Base-by-base conservation (phyloP, 805 yeast genomes). In the Wickerhamiella azyma region DNA sequence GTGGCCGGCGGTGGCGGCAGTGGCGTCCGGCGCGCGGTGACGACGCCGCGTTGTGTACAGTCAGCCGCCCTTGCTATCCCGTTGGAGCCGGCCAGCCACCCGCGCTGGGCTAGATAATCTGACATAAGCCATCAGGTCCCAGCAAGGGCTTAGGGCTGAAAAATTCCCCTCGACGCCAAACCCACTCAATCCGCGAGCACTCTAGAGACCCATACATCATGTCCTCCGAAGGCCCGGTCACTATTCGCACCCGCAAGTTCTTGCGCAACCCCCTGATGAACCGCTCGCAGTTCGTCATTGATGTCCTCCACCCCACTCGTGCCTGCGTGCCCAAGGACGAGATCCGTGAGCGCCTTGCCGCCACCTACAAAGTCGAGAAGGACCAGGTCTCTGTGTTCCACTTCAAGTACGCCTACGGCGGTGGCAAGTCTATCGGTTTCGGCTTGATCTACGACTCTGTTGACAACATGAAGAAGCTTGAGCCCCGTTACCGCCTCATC, bases 321-420 rank as follows among this genome's bases (percentile, higher is more conserved):
- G 88, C 98, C 65, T 92, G 89, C 77, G 96, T 92, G 68, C 80
- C 98, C 69, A 92, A 92, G 85, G 96, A 86, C 71, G 98, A 92
- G 75, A 81, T 92, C 73, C 85, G 97, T 71, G 97, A 83, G 72
- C 82, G 77, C 71, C 76, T 85, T 65, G 84, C 94, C 67, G 77
- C 78, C 62, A 72, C 77, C 64, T 85, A 85, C 92, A 83, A 83
- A 77, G 74, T 86, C 66, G 94, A 83, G 66, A 83, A 83, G 77
- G 94, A 84, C 63, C 81, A 89, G 65, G 88, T 85, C 57, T 88
- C 97, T 58, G 98, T 89, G 62, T 92, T 92, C 68, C 97, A 97
- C 71, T 85, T 92, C 94, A 84, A 94, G 80, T 92, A 97, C 65
- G 94, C 85, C 74, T 92, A 77, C 73, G 99, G 99, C 85, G 99